Percentiles rank a stretch among this genome's conserved stretches.
Conservation (phyloP, 1,284 basidiomycete species). For the Cryptococcus hybrid region DNA sequence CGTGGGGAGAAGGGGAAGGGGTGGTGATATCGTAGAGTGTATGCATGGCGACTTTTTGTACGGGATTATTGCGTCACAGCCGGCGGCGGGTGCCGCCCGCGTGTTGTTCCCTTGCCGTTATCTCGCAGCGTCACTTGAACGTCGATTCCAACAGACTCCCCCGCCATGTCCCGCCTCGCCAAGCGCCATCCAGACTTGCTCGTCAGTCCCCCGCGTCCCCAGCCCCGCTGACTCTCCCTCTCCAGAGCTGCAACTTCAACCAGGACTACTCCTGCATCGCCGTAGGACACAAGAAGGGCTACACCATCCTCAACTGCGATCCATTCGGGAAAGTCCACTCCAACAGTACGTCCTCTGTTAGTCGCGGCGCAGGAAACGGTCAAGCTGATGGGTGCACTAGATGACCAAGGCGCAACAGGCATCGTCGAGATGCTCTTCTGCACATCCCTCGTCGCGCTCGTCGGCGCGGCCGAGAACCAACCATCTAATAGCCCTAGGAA, state of each 20-base stretch:
- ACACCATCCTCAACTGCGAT: constrained; percentile 96
- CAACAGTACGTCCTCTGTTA: constrained; percentile 63
- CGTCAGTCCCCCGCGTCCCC: constrained; percentile 22
- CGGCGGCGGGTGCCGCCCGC: too few species aligned
- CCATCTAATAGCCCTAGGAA: constrained; percentile 84
- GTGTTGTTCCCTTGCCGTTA: too few species aligned
- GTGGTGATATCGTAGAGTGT: too few species aligned
- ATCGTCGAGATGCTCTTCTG: constrained; percentile 99
- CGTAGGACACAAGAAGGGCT: constrained; percentile 92
- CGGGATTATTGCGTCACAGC: too few species aligned
- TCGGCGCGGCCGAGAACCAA: constrained; percentile 82
- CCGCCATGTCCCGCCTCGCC: constrained; percentile 24
- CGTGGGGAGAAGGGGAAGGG: constrained; percentile 4
- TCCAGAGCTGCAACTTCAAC: constrained; percentile 50
- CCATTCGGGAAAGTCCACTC: constrained; percentile 96
- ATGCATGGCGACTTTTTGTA: too few species aligned
- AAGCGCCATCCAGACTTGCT: constrained; percentile 50
- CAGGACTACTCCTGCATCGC: constrained; percentile 68
- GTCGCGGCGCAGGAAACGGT: not conserved
- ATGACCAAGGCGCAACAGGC: constrained; percentile 84
- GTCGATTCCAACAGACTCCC: too few species aligned
- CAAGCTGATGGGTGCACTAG: constrained; percentile 12
- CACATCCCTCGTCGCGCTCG: constrained; percentile 93
- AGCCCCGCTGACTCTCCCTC: not conserved
- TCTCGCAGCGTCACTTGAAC: not conserved